These are phyloP conservation scores for Scedosporium apiospermum DNA, from an alignment of 2,329 filamentous ascomycete species.

Conservation along the genomic window DNA sequence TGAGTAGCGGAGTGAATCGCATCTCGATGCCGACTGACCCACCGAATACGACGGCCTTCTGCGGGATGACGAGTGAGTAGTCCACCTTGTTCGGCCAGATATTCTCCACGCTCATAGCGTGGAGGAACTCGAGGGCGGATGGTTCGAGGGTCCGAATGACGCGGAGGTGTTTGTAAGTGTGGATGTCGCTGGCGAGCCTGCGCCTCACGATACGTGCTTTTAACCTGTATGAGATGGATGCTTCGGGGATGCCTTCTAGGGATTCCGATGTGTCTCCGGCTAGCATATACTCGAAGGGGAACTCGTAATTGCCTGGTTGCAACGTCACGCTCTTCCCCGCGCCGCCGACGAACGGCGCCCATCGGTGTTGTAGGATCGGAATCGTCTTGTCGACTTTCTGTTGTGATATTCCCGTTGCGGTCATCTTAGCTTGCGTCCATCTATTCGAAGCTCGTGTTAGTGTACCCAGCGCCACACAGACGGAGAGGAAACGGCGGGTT, in stretches of 20 bases:
- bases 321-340: conserved; percentile 50
- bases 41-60: conserved; percentile 90
- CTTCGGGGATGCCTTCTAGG: conserved; percentile 79
- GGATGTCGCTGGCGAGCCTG: conserved; percentile 80
- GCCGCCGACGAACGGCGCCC: conserved; percentile 53
- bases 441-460: conserved; percentile 18
- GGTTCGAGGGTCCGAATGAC: conserved; percentile 71
- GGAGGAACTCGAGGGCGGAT: conserved; percentile 65
- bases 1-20: conserved; percentile 77
- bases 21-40: conserved; percentile 79
- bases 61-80: conserved; percentile 87
- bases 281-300: conserved; percentile 68
- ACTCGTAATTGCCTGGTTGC: conserved; percentile 71
- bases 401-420: conserved; percentile 47
- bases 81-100: conserved; percentile 97
- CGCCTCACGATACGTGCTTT: conserved; percentile 83
- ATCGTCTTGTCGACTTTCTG: conserved; percentile 49
- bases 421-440: conserved; percentile 42
- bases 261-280: conserved; percentile 71
- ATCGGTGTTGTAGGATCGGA: conserved; percentile 58
- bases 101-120: conserved; percentile 93
- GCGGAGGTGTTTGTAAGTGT: conserved; percentile 67
- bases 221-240: conserved; percentile 80
- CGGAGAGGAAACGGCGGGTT: background rate
- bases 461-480: background rate